A percentile compares a stretch with the other conserved stretches of the same genome.
Conservation (phyloP, 2,329 filamentous ascomycete species). For the Aspergillus versicolor region DNA sequence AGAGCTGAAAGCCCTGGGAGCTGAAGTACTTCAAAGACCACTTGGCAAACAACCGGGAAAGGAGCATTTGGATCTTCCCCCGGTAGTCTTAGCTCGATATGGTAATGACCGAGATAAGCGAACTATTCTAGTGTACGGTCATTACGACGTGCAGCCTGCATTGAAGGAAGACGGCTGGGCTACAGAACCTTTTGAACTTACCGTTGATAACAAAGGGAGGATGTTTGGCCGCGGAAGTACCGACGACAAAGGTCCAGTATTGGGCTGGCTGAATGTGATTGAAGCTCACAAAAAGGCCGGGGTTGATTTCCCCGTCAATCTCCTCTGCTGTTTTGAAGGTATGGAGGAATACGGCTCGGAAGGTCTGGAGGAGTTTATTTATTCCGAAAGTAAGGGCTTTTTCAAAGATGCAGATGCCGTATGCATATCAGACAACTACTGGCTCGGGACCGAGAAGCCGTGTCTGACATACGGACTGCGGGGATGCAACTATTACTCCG, state of each 20-base stretch:
- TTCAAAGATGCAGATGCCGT: slow-evolving; percentile 95
- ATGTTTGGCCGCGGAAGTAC: slow-evolving; percentile 97
- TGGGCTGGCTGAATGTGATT: slow-evolving; percentile 97
- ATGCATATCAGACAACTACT: slow-evolving; percentile 99
- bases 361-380: slow-evolving; percentile 91
- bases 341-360: slow-evolving; percentile 99
- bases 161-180: slow-evolving; percentile 92
- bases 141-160: slow-evolving; percentile 98
- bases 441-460: slow-evolving; percentile 97
- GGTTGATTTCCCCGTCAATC: slow-evolving; percentile 92
- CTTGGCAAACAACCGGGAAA: slow-evolving; percentile 91
- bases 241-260: slow-evolving; percentile 95
- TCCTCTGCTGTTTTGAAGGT: slow-evolving; percentile 98
- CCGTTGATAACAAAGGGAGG: slow-evolving; percentile 81
- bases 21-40: slow-evolving; percentile 79
- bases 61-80: slow-evolving; percentile 86
- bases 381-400: slow-evolving; percentile 85
- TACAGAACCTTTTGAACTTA: slow-evolving; percentile 88
- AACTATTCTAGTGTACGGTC: slow-evolving; percentile 94
- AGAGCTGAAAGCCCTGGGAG: slow-evolving; percentile 81
- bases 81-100: slow-evolving; percentile 88
- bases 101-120: slow-evolving; percentile 89
- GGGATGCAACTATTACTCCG: slow-evolving; percentile 95
- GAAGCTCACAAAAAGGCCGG: slow-evolving; percentile 96
- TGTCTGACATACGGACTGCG: slow-evolving; percentile 96